Evolutionary conservation across 2,329 filamentous ascomycete species (phyloP).

Genomic region (Xylariomycetidae sp.): DNA sequence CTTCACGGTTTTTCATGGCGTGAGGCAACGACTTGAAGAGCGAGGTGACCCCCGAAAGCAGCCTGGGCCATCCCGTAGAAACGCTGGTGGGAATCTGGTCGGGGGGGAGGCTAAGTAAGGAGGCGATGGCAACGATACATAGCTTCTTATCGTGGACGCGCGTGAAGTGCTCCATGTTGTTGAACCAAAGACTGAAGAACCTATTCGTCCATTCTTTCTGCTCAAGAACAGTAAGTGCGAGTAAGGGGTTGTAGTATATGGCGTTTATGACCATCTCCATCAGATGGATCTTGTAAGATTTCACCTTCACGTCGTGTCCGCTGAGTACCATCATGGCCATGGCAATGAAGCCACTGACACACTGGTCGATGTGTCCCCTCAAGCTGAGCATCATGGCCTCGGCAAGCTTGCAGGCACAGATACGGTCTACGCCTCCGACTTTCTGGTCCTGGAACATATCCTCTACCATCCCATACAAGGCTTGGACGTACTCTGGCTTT

Average conservation of each 20-base stretch:
- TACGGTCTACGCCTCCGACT: conserved; percentile 87
- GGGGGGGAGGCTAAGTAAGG: conserved; percentile 73
- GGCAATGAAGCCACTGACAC: conserved; percentile 81
- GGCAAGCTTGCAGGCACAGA: conserved; percentile 95
- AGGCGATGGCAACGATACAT: conserved; percentile 87
- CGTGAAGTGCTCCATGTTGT: conserved; percentile 87
- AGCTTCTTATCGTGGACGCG: conserved; percentile 98
- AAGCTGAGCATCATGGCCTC: conserved; percentile 97
- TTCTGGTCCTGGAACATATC: conserved; percentile 93
- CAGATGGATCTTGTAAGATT: conserved; percentile 89
- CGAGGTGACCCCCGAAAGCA: conserved; percentile 81
- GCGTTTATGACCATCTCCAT: conserved; percentile 99
- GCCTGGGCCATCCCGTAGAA: conserved; percentile 88
- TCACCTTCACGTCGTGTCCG: conserved; percentile 75
- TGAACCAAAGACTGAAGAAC: conserved; percentile 98
- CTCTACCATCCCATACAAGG: conserved; percentile 87
- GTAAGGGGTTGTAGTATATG: conserved; percentile 91
- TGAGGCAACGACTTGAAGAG: conserved; percentile 88
- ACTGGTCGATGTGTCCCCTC: conserved; percentile 80
- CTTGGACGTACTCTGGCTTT: conserved; percentile 81
- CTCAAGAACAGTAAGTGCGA: conserved; percentile 85
- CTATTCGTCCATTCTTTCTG: conserved; percentile 93
- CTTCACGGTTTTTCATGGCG: conserved; percentile 87
- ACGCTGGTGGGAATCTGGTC: conserved; percentile 88
- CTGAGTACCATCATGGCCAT: conserved; percentile 82